Evolutionary conservation across 2,329 filamentous ascomycete species (phyloP).

Genomic region (Diplodia sapinea): DNA sequence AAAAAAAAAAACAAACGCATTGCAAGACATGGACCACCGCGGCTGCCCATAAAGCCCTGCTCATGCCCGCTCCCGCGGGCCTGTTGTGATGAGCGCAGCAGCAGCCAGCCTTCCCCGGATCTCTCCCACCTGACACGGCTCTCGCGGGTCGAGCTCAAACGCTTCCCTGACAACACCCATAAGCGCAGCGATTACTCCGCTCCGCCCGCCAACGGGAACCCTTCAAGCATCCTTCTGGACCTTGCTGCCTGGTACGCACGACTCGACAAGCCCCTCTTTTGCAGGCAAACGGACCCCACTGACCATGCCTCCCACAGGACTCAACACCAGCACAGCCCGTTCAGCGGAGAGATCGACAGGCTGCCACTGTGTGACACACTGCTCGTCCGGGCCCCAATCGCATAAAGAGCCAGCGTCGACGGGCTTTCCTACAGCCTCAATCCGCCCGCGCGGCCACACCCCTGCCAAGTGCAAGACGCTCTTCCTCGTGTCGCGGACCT

Average conservation of each 20-base stretch:
- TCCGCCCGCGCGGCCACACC: neutral
- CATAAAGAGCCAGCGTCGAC: conserved; percentile 9
- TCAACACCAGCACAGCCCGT: conserved; percentile 25
- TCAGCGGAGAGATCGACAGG: conserved; percentile 31
- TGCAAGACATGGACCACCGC: conserved; percentile 20
- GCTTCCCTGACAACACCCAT: conserved; percentile 23
- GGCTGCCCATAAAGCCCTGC: conserved; percentile 22
- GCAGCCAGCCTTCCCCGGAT: conserved; percentile 19
- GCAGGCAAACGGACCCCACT: conserved; percentile 13
- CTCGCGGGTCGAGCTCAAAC: conserved; percentile 25
- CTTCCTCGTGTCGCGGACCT: neutral
- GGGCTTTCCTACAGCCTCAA: neutral
- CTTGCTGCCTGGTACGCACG: conserved; percentile 25
- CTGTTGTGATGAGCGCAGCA: conserved; percentile 20
- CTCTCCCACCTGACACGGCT: conserved; percentile 28
- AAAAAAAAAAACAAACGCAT: conserved; percentile 22
- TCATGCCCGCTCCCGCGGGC: conserved; percentile 23
- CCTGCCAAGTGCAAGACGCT: neutral
- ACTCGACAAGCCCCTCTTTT: conserved; percentile 3
- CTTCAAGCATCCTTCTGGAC: conserved; percentile 3
- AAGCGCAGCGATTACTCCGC: conserved; percentile 23
- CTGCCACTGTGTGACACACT: conserved; percentile 4
- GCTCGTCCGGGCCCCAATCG: neutral
- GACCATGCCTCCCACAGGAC: neutral
- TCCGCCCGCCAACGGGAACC: conserved; percentile 25